Base-by-base conservation (phyloP, 495 filamentous ascomycete genomes). In the Peziza echinospora region DNA sequence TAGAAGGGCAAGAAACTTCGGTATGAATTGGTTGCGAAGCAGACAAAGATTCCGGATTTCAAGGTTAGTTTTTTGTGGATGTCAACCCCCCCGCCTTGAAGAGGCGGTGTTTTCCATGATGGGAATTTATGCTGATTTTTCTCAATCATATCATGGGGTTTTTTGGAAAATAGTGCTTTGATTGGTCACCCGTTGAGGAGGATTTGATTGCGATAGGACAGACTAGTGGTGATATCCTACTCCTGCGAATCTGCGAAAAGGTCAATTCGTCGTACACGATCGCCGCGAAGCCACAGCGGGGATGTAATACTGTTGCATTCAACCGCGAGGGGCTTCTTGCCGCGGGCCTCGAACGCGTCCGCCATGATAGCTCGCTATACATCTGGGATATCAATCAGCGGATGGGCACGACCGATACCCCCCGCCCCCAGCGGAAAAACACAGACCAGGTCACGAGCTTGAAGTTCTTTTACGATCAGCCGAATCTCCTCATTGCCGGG, bases 291-390 rank as follows among this genome's bases (percentile, higher is more conserved):
- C 77, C 86, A 49, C 77, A 85, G 48, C 76, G 89, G 26, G 78
- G 80, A 49, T 93, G 85, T 58, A 93, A 96, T 60, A 80, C 84
- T 9, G 77, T 96, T 17, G 80, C 84, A 3, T 93, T 97, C 62
- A 92, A 76, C 58, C 70, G 73, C 26, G 78, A 82, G 4, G 44
- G 53, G 11, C 65, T 82, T 48, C 65, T 97, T 50, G 89, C 89
- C 16, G 81, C 84, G 13, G 89, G 84, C 11, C 67, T 96, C 34
- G 91, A 97, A 54, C 72, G 83, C 50, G 84, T 92, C 24, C 76
- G 91, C 4, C 93, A 86, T 61, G 89, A 96, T 61, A 78, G 79
- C 49, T 93, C 84, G 55, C 67, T 97, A 39, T 85, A 93, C 56
- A 78, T 96, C 24, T 97, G 87, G 77, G 91, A 97, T 62, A 69